Base-by-base conservation (phyloP, 2,329 filamentous ascomycete genomes). In the Penicillium paneum region DNA sequence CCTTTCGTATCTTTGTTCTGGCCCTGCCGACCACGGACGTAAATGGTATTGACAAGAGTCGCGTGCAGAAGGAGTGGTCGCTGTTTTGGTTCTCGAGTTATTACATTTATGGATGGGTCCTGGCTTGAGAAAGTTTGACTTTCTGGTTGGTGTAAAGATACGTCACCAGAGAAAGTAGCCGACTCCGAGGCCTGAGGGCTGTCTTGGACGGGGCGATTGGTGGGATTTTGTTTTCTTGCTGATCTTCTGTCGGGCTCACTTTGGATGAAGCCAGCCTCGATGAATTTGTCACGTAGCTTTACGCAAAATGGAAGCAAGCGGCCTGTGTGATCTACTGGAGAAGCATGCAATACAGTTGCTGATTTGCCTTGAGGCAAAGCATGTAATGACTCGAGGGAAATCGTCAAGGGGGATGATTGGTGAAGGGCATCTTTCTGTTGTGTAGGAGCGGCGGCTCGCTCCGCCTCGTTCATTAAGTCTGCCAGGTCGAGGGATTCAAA, bases 11-110 rank as follows among this genome's bases (percentile, higher is more conserved):
- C 10, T 51, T 59, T 44, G 53, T 51, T 50, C n/a, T 48, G 35
- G 6, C 50, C 59, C 19, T 54, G 56, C 35, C 63, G 62, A 7
- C 67, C 61, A 15, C 60, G 61, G 34, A 71, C 84, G 68, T 96
- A 95, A 13, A 91, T 83, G 0, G 91, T 95, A 71, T 97, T 96
- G 47, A 94, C 74, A 4, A 97, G 76, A 0, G 93, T 97, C 17
- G 90, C 91, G 68, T 97, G 93, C 48, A 97, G 74, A 19, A 89
- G 80, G 58, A 97, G 71, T 7, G 84, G 81, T 51, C 90, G 67
- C 5, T 56, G 59, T 29, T 67, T 70, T 13, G 62, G 51, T 32
- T 54, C 57, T 19, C 51, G 52, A 21, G 50, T 35, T 11, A 54
- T 52, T 32, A 61, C 54, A 10, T 40, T 38, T n/a, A 52, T 40